Evolutionary conservation across 2,329 filamentous ascomycete genomes (phyloP), one percentile per base, ranked within the genome.

Genomic region (Exophiala calicioides): DNA sequence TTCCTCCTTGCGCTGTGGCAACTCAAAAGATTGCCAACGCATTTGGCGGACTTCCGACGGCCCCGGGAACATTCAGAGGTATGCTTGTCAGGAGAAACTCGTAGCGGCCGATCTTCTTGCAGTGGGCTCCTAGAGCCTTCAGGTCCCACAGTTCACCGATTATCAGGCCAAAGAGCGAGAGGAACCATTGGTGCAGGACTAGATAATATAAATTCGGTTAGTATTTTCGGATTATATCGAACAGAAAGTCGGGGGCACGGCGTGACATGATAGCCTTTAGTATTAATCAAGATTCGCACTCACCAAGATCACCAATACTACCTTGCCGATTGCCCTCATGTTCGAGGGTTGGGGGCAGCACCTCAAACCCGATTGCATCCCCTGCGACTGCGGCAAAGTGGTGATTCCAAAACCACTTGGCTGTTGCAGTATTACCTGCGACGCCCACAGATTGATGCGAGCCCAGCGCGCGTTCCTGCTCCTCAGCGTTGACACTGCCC

Each of bases 361-460:
- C 73, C 55, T 81, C 79, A 47, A 78, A 75, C 3, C 67, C 69
- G 6, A 78, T 74, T 40, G 72, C 69, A 50, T 83, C 80, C 1
- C 78, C 76, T 0, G 72, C 79, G 0, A 80, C 71, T 1, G 79
- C 79, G 0, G 76, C 65, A 54, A 83, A 80, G 15, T 69, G 65
- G 42, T 76, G 69, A 44, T 81, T 73, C 77, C 79, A 82, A 16
- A 82, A 65, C 79, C 79, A 83, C 27, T 71, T 68, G 12, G 80
- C 67, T 2, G 71, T 72, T 3, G 67, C 68, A 9, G 71, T 64
- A 3, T 69, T 72, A 0, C 73, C 73, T 37, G 77, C 68, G 2
- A 80, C 65, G 1, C 77, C 78, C 45, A 71, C 64, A 55, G 71
- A 79, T 38, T 70, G 63, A 23, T 42, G 34, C 10, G 52, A 47